phyloP scores from a whole-genome alignment of 2,329 filamentous ascomycete species.

The Dissoconium aciculare region DNA sequence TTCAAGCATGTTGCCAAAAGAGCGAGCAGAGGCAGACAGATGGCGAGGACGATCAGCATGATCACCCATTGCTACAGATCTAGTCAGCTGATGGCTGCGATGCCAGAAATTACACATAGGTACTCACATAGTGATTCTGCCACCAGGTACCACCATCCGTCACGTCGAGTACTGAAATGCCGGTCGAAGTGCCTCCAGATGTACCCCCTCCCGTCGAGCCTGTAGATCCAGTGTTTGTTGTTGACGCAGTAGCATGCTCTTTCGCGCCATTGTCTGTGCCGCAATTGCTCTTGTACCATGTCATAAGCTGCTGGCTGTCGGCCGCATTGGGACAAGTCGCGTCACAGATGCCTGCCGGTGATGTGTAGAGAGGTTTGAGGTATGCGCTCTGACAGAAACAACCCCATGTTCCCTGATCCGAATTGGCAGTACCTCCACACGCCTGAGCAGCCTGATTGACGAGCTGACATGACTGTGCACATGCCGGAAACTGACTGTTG shows the following conservation, averaged over 20 bases:
- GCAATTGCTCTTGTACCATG: constrained; percentile 59
- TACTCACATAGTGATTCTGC: constrained; percentile 15
- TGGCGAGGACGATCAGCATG: constrained; percentile 59
- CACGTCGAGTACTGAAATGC: background rate
- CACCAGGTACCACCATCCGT: constrained; percentile 13
- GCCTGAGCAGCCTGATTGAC: constrained; percentile 49
- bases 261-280: constrained; percentile 28
- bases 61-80: constrained; percentile 51
- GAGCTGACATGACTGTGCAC: constrained; percentile 22
- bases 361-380: constrained; percentile 44
- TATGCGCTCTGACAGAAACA: constrained; percentile 59
- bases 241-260: constrained; percentile 14
- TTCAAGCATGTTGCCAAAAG: constrained; percentile 55
- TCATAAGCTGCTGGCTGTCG: constrained; percentile 44
- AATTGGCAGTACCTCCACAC: constrained; percentile 42
- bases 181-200: background rate
- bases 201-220: constrained; percentile 1
- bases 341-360: constrained; percentile 41
- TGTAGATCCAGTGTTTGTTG: constrained; percentile 8
- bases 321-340: constrained; percentile 28
- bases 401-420: constrained; percentile 39
- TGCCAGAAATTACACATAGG: background rate
- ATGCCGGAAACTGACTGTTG: constrained; percentile 23
- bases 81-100: constrained; percentile 6
- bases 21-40: constrained; percentile 54